phyloP scores from a whole-genome alignment of 2,329 filamentous ascomycete genomes.

The Ceratocystis lukuohia region DNA sequence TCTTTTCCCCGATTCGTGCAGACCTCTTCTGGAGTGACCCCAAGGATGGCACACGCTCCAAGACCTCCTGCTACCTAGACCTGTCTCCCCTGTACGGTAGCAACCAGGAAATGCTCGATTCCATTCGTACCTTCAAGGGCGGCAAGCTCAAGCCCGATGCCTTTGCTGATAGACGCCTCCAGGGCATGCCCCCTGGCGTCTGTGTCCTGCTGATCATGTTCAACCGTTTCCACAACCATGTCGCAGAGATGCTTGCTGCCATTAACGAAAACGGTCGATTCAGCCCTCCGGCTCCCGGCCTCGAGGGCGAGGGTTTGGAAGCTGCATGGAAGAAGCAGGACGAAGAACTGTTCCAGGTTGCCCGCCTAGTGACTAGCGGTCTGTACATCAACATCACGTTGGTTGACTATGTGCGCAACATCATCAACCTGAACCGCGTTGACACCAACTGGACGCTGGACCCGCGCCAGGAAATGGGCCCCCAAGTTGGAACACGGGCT shows the following conservation, averaged over 20 bases:
- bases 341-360: constrained; percentile 67
- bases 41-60: constrained; percentile 43
- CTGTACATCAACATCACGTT: constrained; percentile 69
- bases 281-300: constrained; percentile 42
- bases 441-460: constrained; percentile 74
- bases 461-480: constrained; percentile 55
- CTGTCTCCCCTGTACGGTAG: constrained; percentile 59
- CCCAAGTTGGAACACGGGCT: constrained; percentile 37
- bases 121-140: constrained; percentile 54
- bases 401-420: constrained; percentile 65
- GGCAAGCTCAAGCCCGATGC: constrained; percentile 60
- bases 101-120: constrained; percentile 51
- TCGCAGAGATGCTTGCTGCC: constrained; percentile 62
- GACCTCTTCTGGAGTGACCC: constrained; percentile 60
- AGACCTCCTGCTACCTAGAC: constrained; percentile 60
- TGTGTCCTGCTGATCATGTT: constrained; percentile 64
- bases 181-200: constrained; percentile 59
- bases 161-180: constrained; percentile 56
- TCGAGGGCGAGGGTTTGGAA: constrained; percentile 36
- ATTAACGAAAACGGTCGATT: constrained; percentile 81
- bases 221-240: constrained; percentile 76
- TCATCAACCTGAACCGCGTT: constrained; percentile 43
- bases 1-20: constrained; percentile 20
- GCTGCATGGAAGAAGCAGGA: constrained; percentile 55
- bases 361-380: constrained; percentile 58